Evolutionary conservation across 1,284 basidiomycete genomes (phyloP), one percentile per base, ranked within the genome.

Genomic region (Cutaneotrichosporon cavernicola): DNA sequence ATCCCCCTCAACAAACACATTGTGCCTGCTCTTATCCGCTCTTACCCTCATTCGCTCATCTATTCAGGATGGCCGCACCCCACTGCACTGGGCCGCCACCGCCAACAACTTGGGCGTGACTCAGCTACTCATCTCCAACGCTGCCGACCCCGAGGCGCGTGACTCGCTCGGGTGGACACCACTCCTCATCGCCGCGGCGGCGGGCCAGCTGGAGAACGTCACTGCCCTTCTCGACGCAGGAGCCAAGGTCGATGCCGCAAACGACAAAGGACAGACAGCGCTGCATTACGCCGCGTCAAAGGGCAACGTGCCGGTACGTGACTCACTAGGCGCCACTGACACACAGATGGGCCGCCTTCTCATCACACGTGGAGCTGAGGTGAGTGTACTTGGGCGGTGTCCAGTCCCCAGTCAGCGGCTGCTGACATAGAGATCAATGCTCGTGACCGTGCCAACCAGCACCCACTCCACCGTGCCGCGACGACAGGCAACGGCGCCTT

Each of bases 251-350:
- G 90, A 90, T 68, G 86, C 86, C 70, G 85, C 82, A 66, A 97
- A 93, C 73, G 87, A 89, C 72, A 95, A 95, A 80, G 92, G 92
- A 13, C 83, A 94, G 64, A 92, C 90, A 5, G 86, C 92, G 56
- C 79, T 97, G 92, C 92, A 97, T 80, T 97, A 97, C 73, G 93
- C 93, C 34, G 94, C 93, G 49, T 97, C 93, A 21, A 97, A 95
- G 80, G 90, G 92, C 52, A 88, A 89, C 58, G 86, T 93, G 62
- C 88, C 91, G 74, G 92, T 92, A 76, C 69, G 85, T 74, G 70
- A 9, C 30, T 13, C 13, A 58, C 11, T 5, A 13, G 18, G n/a
- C 10, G 26, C 22, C 14, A 34, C 78, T 72, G 74, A 72, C 59
- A 66, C 21, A 11, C 77, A 97, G 92, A 90, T 96, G 76, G 94